Base-by-base conservation (phyloP, 768 basidiomycete genomes). In the Rhodotorula sphaerocarpa region DNA sequence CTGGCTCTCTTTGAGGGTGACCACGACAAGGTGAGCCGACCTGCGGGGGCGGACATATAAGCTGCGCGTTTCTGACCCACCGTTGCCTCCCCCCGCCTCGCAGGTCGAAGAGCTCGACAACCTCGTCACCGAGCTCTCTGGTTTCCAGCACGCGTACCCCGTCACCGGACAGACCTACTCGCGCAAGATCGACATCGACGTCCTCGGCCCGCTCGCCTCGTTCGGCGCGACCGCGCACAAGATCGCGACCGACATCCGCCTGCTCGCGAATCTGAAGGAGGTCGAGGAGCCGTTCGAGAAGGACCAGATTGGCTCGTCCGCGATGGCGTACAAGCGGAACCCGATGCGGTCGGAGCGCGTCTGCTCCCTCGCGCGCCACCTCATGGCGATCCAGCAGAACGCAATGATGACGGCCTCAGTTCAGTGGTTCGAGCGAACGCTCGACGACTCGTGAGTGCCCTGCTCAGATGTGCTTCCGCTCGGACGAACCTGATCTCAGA, bases 121-220 rank as follows among this genome's bases (percentile, higher is more conserved):
- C 63, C 82, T 85, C 51, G 92, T 99, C 20, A 93, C 95, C 20
- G 81, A 87, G 73, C 83, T 97, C 41, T 88, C 84, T 45, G 93
- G 91, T 4, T 97, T 97, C 78, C 80, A 82, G 42, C 95, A 92
- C 72, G 88, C 89, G 25, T 97, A 97, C 77, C 95, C 93, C 1
- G 91, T 97, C 57, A 95, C 95, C 4, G 93, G 91, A 14, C 95
- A 99, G 78, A 99, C 95, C 0, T 99, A 99, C 76, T 96, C 92
- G 21, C 82, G 95, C 67, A 99, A 99, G 77, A 88, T 99, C 73
- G 95, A 97, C 76, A 77, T 89, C 44, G 93, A 99, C 73, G 88
- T 92, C 31, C 79, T 97, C 44, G 83, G 86, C 0, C 89, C 93
- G 6, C 80, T 97, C 45, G 89, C 92, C 7, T 89, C 87, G 18